Evolutionary conservation across 2,329 filamentous ascomycete genomes (phyloP), one percentile per base, ranked within the genome.

Genomic region (Botrytis fabae): DNA sequence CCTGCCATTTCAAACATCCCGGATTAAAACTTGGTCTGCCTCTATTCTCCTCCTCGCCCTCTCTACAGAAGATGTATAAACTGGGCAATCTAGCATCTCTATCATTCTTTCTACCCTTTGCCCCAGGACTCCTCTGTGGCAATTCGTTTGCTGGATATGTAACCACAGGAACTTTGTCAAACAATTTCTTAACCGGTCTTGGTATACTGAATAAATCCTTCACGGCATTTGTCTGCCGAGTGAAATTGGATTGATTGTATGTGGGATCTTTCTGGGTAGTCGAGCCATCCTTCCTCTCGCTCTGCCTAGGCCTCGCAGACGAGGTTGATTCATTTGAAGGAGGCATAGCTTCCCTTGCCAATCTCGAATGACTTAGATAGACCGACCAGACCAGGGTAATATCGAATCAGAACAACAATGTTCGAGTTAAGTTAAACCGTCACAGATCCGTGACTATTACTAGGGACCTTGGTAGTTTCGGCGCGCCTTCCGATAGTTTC

Each of bases 1-100:
- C 94, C 92, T 98, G 96, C 94, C 94, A 98, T 85, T 95, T 97
- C 80, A 98, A 85, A 85, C 96, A 99, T 73, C 91, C 90, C 18
- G 96, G 96, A 81, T 98, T 98, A 84, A 92, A 97, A 76, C 93
- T 97, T 40, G 94, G 92, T 44, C 85, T 83, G 7, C 90, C 90
- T 57, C 80, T 80, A 72, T 82, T 81, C 35, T 14, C 62, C 32
- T 68, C 64, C 78, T 89, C 91, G n/a, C 86, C 83, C 1, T 88
- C 84, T 22, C 87, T 89, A 74, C 89, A 88, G 82, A 98, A 98
- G 73, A 97, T 86, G 81, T 94, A 94, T 14, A 99, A 89, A 86
- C 74, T 85, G 78, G 73, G 84, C 82, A 73, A 87, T 78, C 83
- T 83, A 75, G 83, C 68, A 63, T 69, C 54, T 69, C 28, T 80